A percentile compares a stretch with the other conserved stretches of the same genome.
phyloP scores from a whole-genome alignment of 805 yeast species.

The Ogataea polymorpha region DNA sequence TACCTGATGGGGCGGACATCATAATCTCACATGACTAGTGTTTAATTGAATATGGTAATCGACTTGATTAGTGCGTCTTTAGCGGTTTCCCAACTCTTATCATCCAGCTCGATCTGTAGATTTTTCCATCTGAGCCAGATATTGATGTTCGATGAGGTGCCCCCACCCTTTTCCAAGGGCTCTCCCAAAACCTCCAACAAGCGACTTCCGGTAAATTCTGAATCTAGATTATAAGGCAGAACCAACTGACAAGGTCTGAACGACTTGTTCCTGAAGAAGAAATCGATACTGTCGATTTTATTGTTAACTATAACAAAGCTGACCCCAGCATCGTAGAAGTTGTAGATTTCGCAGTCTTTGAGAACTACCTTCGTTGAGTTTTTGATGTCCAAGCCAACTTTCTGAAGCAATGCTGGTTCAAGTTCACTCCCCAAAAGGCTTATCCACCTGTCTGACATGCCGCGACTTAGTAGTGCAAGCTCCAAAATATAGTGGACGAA shows the following conservation, averaged over 20 bases:
- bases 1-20: background rate
- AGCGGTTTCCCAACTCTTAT: constrained; percentile 37
- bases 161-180: constrained; percentile 43
- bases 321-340: constrained; percentile 24
- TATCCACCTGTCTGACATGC: constrained; percentile 5
- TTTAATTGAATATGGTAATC: constrained; percentile 25
- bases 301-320: constrained; percentile 14
- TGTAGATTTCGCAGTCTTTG: constrained; percentile 17
- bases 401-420: background rate
- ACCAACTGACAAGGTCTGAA: constrained; percentile 14
- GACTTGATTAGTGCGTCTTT: constrained; percentile 28
- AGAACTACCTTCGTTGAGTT: constrained; percentile 5
- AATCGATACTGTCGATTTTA: constrained; percentile 35
- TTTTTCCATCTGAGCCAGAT: constrained; percentile 40
- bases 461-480: constrained; percentile 9
- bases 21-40: background rate
- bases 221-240: constrained; percentile 21
- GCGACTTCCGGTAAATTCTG: constrained; percentile 26
- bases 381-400: background rate
- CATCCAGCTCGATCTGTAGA: constrained; percentile 36
- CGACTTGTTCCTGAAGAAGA: constrained; percentile 26
- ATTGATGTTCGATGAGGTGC: constrained; percentile 29
- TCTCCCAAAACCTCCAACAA: constrained; percentile 37
- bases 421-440: background rate
- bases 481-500: constrained; percentile 7